These are phyloP conservation scores for Trichoderma sp. DNA, from an alignment of 2,329 filamentous ascomycete species.

Conservation along the genomic window DNA sequence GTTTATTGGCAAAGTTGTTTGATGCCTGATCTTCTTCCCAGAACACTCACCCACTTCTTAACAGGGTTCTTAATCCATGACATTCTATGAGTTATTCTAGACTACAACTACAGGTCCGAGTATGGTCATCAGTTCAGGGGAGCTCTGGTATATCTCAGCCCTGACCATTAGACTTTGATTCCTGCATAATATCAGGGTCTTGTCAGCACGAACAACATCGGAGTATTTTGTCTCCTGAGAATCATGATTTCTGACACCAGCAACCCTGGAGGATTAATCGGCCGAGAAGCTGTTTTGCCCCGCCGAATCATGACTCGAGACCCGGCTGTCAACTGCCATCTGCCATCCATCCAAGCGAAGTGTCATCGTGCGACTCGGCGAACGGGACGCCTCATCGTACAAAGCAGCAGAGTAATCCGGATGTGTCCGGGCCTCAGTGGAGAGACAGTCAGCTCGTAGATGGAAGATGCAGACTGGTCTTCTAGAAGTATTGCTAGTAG, in stretches of 20 bases:
- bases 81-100: not conserved
- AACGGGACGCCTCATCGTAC: not conserved
- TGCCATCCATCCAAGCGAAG: not conserved
- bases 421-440: not conserved
- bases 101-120: not conserved
- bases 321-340: not conserved
- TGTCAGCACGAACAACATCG: not conserved
- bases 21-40: not conserved
- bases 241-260: not conserved
- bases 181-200: not conserved
- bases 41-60: not conserved
- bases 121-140: not conserved
- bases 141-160: not conserved
- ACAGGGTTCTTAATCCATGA: not conserved
- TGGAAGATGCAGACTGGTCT: not conserved
- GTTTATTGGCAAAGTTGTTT: not conserved
- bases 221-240: not conserved
- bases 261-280: not conserved
- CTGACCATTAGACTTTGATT: not conserved
- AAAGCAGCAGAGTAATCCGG: not conserved
- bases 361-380: not conserved
- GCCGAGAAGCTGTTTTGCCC: not conserved
- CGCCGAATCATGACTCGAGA: constrained; percentile 4
- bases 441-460: not conserved
- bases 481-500: not conserved